These are phyloP conservation scores for Calocybe indica DNA, from an alignment of 768 basidiomycete genomes.

Conservation along the genomic window DNA sequence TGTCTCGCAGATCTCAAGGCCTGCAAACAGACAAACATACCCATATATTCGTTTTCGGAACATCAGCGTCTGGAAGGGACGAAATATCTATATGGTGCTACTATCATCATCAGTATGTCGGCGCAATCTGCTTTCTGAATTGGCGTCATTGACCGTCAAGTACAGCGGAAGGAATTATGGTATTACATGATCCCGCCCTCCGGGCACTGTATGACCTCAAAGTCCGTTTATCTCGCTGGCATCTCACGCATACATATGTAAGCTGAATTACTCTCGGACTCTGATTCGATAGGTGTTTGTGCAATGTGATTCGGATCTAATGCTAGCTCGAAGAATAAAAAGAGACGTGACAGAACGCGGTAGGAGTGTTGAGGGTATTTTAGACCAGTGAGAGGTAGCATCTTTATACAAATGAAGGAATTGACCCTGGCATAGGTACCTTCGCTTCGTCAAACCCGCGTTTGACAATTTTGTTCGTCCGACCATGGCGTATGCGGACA, in stretches of 20 bases:
- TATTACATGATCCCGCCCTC: conserved; percentile 72
- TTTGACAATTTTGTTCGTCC: conserved; percentile 94
- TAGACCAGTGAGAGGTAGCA: conserved; percentile 67
- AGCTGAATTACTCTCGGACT: neutral
- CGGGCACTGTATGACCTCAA: conserved; percentile 89
- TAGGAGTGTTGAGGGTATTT: conserved; percentile 76
- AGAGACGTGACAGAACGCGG: conserved; percentile 88
- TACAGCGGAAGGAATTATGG: conserved; percentile 87
- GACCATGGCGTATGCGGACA: conserved; percentile 82
- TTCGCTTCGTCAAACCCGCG: conserved; percentile 92
- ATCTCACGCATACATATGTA: neutral
- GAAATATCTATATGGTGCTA: conserved; percentile 90
- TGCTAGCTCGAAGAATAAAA: conserved; percentile 90
- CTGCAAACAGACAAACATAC: conserved; percentile 82
- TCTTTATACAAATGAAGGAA: neutral
- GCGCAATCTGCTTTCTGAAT: neutral
- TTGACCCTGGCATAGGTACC: conserved; percentile 47
- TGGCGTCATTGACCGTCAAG: neutral
- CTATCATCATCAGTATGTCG: conserved; percentile 74
- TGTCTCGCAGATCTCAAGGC: conserved; percentile 83
- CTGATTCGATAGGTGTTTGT: conserved; percentile 60
- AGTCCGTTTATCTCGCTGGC: conserved; percentile 30
- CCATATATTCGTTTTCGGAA: conserved; percentile 88
- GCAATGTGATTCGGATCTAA: conserved; percentile 92
- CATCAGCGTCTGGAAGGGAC: conserved; percentile 79